A percentile compares a stretch with the other conserved stretches of the same genome.
These are phyloP conservation scores for Boletus sensibilis DNA, from an alignment of 768 basidiomycete genomes.

Conservation along the genomic window DNA sequence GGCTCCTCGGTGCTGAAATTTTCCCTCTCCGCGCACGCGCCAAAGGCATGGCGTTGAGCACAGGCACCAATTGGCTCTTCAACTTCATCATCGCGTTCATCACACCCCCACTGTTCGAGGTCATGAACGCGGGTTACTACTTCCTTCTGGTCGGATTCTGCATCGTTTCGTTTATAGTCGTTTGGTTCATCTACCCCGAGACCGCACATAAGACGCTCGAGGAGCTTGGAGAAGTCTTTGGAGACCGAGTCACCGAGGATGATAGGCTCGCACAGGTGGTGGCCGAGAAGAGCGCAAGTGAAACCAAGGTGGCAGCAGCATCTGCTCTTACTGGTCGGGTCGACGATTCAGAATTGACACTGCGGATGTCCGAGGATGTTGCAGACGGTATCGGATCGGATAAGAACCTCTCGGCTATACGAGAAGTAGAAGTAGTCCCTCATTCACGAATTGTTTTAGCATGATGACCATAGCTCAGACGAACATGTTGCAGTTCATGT, in stretches of 20 bases:
- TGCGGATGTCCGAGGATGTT: conserved; percentile 21
- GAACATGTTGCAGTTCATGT: background rate
- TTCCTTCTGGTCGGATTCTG: conserved; percentile 51
- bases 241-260: conserved; percentile 34
- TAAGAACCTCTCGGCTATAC: conserved; percentile 19
- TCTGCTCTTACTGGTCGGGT: conserved; percentile 15
- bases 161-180: conserved; percentile 43
- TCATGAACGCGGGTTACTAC: conserved; percentile 47
- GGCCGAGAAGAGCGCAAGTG: conserved; percentile 15
- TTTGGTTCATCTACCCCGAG: conserved; percentile 50
- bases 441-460: conserved; percentile 1
- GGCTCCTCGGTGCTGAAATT: conserved; percentile 52
- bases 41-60: conserved; percentile 39
- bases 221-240: conserved; percentile 49
- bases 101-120: conserved; percentile 59
- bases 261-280: conserved; percentile 19
- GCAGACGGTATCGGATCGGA: conserved; percentile 6
- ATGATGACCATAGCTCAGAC: conserved; percentile 3
- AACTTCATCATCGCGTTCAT: conserved; percentile 45
- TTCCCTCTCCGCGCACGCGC: conserved; percentile 43
- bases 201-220: conserved; percentile 48
- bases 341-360: conserved; percentile 28
- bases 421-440: conserved; percentile 17
- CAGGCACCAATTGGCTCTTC: conserved; percentile 35
- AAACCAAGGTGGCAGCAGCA: conserved; percentile 9